phyloP scores from a whole-genome alignment of 164 flowering plant genomes.

The Dillenia suffruticosa region DNA sequence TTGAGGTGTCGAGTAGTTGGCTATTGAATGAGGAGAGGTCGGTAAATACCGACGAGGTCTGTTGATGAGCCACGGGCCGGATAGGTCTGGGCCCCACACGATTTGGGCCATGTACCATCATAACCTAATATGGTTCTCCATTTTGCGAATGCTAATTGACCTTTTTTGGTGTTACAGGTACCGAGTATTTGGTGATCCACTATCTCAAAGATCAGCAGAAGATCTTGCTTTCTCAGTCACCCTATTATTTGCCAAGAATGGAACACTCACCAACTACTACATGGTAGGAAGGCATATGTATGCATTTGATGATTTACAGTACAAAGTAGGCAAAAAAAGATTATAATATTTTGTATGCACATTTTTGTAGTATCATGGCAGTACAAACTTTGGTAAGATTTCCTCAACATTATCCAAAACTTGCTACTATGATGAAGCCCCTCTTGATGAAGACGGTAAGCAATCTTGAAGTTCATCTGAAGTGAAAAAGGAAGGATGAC shows the following conservation, averaged over 20 bases:
- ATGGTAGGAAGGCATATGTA: slow-evolving; percentile 39
- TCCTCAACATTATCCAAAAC: slow-evolving; percentile 45
- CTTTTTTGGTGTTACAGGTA: slow-evolving; percentile 38
- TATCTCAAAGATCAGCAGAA: slow-evolving; percentile 87
- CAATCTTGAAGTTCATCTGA: not conserved
- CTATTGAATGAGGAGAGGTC: too few species aligned
- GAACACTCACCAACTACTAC: slow-evolving; percentile 71
- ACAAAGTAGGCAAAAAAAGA: too few species aligned
- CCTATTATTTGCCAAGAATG: slow-evolving; percentile 79
- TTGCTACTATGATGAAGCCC: slow-evolving; percentile 71
- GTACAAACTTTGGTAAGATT: slow-evolving; percentile 63
- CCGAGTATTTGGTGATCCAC: slow-evolving; percentile 83
- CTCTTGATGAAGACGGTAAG: slow-evolving; percentile 68
- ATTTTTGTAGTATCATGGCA: slow-evolving; percentile 53
- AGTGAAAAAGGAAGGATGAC: not conserved
- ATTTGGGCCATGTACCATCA: too few species aligned
- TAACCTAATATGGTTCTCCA: not conserved
- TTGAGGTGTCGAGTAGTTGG: too few species aligned
- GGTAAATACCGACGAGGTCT: too few species aligned
- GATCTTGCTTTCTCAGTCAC: slow-evolving; percentile 81
- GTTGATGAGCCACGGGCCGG: too few species aligned
- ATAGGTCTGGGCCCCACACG: too few species aligned
- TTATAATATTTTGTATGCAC: not conserved
- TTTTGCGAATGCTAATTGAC: not conserved
- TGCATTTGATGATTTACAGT: too few species aligned